Evolutionary conservation across 768 basidiomycete genomes (phyloP).

Genomic region (Dacryopinax spathularia): DNA sequence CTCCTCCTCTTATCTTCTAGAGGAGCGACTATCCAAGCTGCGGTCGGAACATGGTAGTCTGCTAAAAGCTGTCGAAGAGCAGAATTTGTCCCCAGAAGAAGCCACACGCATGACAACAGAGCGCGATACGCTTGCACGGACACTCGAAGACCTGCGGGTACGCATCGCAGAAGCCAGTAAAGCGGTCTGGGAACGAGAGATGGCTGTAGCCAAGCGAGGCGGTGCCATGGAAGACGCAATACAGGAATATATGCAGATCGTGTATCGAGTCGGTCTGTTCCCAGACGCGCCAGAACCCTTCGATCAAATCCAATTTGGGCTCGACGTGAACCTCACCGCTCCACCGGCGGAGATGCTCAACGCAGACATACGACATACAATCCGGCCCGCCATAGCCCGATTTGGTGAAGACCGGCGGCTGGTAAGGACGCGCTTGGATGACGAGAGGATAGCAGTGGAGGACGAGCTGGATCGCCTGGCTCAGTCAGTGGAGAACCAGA

Average conservation of each 20-base stretch:
- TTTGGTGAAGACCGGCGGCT: conserved; percentile 59
- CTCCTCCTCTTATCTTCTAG: conserved; percentile 26
- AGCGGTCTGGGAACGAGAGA: conserved; percentile 63
- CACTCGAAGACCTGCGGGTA: conserved; percentile 58
- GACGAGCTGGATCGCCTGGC: conserved; percentile 68
- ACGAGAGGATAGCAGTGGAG: conserved; percentile 64
- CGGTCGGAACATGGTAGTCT: conserved; percentile 51
- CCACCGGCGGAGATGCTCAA: conserved; percentile 50
- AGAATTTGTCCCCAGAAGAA: conserved; percentile 86
- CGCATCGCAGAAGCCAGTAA: conserved; percentile 64
- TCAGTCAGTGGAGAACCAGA: conserved; percentile 64
- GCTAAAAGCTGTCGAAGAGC: conserved; percentile 54
- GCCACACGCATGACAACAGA: conserved; percentile 83
- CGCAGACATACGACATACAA: conserved; percentile 50
- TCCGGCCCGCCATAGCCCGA: conserved; percentile 62
- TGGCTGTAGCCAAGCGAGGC: conserved; percentile 63
- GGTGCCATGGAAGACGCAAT: conserved; percentile 71
- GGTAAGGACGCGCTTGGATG: conserved; percentile 56
- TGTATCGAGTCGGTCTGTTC: conserved; percentile 61
- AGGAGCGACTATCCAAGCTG: conserved; percentile 45
- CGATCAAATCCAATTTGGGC: conserved; percentile 55
- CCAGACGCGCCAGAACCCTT: conserved; percentile 59
- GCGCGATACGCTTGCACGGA: conserved; percentile 59
- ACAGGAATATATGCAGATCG: conserved; percentile 59
- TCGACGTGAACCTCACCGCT: conserved; percentile 68